Percentiles rank a stretch among this genome's conserved stretches.
phyloP scores from a whole-genome alignment of 225 moss, liverwort and hornwort genomes.

The Climacium dendroides region DNA sequence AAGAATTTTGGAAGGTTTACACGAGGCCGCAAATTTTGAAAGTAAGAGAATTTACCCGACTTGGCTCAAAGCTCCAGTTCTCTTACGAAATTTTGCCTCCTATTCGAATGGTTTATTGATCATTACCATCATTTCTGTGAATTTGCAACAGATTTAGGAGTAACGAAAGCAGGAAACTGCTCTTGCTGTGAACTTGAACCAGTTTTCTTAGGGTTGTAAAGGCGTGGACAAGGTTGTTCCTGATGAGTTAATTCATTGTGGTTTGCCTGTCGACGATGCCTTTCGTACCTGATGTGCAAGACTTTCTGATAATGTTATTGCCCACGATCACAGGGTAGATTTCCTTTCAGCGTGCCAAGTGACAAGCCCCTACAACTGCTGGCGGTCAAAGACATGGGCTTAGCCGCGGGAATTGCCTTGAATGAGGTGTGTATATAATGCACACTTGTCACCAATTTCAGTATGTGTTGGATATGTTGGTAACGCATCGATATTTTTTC shows the following conservation, averaged over 20 bases:
- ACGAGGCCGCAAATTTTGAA: conserved; percentile 48
- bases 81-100: not conserved
- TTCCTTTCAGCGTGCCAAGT: conserved; percentile 50
- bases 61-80: not conserved
- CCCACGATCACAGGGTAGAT: conserved; percentile 14
- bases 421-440: conserved; percentile 17
- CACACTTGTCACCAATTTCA: not conserved
- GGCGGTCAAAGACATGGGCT: conserved; percentile 48
- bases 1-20: conserved; percentile 57
- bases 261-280: not conserved
- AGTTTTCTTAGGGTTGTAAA: not conserved
- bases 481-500: not conserved
- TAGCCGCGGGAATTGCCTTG: conserved; percentile 45
- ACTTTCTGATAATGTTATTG: not conserved
- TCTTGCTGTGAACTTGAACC: not conserved
- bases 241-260: not conserved
- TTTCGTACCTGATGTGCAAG: not conserved
- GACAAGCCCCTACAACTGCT: conserved; percentile 46
- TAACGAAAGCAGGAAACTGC: not conserved
- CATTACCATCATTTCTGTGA: not conserved
- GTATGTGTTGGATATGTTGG: not conserved
- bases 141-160: not conserved
- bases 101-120: not conserved
- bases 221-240: not conserved
- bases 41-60: conserved; percentile 3